A percentile compares a stretch with the other conserved stretches of the same genome.
These are phyloP conservation scores for Bifiguratus adelaidae DNA, from an alignment of 192 early-diverging fungal genomes.

Conservation along the genomic window DNA sequence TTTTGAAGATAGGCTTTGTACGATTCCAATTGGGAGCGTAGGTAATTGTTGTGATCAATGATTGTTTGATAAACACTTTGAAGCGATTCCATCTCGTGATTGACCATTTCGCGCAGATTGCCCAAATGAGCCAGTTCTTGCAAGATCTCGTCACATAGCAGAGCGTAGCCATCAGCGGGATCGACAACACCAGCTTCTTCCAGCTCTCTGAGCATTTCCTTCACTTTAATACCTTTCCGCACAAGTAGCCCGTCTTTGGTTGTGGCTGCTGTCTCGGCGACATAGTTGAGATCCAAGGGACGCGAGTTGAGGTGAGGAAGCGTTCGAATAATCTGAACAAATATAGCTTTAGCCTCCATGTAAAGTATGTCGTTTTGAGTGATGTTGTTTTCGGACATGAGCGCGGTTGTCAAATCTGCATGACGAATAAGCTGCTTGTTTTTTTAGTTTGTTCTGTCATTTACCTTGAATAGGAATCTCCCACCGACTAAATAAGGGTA, in stretches of 20 bases:
- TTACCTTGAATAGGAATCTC: constrained; percentile 70
- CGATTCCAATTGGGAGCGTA: constrained; percentile 77
- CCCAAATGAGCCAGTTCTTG: constrained; percentile 88
- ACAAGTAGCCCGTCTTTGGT: constrained; percentile 81
- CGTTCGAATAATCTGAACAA: constrained; percentile 88
- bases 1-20: constrained; percentile 95
- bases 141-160: constrained; percentile 81
- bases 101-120: constrained; percentile 79
- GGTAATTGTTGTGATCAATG: constrained; percentile 88
- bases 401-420: constrained; percentile 39
- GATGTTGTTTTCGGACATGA: constrained; percentile 77
- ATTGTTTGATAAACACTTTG: constrained; percentile 88
- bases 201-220: constrained; percentile 86
- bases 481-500: constrained; percentile 76
- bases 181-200: constrained; percentile 70
- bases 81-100: constrained; percentile 66
- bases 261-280: constrained; percentile 80
- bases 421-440: neutral
- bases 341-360: constrained; percentile 89
- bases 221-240: constrained; percentile 90
- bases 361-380: constrained; percentile 94
- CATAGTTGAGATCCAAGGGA: constrained; percentile 51
- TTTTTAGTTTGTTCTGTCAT: neutral
- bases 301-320: constrained; percentile 55
- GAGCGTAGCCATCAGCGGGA: constrained; percentile 57